These are phyloP conservation scores for Termitomyces sp. DNA, from an alignment of 768 basidiomycete species.

Conservation along the genomic window DNA sequence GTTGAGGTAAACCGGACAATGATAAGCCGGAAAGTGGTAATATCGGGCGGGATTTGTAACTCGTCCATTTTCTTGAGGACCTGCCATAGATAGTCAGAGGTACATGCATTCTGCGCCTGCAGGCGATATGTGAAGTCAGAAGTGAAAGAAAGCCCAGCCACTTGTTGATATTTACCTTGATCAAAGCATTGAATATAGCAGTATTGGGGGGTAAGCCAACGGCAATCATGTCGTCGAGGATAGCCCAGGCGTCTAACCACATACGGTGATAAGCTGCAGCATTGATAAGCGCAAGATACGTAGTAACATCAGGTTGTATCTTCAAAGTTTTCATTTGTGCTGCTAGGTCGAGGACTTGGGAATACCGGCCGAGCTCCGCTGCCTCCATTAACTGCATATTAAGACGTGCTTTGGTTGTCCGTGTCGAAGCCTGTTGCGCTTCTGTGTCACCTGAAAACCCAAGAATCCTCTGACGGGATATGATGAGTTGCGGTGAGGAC, in stretches of 20 bases:
- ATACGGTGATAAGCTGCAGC: conserved; percentile 38
- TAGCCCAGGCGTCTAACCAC: conserved; percentile 52
- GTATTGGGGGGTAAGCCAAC: conserved; percentile 42
- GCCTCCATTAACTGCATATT: conserved; percentile 29
- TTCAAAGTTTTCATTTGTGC: conserved; percentile 52
- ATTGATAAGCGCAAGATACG: conserved; percentile 53
- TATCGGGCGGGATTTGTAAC: conserved; percentile 41
- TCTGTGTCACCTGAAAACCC: conserved; percentile 10
- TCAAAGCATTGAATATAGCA: conserved; percentile 51
- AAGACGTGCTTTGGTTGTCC: conserved; percentile 20
- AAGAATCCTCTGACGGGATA: conserved; percentile 6
- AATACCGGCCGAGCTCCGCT: conserved; percentile 29
- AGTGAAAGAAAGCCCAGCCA: background rate
- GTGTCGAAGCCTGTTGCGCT: conserved; percentile 11
- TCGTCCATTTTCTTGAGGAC: conserved; percentile 53
- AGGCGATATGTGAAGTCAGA: conserved; percentile 3
- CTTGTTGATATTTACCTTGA: conserved; percentile 39
- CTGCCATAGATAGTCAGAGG: conserved; percentile 36
- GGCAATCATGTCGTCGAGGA: conserved; percentile 63
- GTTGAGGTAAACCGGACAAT: conserved; percentile 39
- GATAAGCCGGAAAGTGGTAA: conserved; percentile 46
- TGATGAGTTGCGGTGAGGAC: conserved; percentile 3
- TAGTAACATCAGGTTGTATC: conserved; percentile 44
- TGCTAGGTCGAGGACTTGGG: conserved; percentile 37
- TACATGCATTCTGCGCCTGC: conserved; percentile 41